Evolutionary conservation across 768 basidiomycete genomes (phyloP), one percentile per base, ranked within the genome.

Genomic region (Tricholoma hemisulphureum): DNA sequence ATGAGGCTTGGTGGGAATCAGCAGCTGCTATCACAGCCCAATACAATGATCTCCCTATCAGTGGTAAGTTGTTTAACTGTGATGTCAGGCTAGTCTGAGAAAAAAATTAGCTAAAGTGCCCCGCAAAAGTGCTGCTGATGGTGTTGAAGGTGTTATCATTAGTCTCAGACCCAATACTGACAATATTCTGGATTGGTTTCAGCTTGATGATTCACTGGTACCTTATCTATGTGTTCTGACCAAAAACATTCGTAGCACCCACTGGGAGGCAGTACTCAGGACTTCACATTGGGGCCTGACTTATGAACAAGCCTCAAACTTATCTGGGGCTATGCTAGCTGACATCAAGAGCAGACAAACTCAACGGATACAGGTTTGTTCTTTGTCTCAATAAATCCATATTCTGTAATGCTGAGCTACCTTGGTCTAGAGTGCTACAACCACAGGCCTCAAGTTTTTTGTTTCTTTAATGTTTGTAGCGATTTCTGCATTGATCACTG

Each of bases 91-190:
- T 51, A 51, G 50, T 51, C 31, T 35, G 29, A 31, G 21, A 32
- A 51, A 51, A 51, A 51, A 26, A 26, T 51, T 34, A 32, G 39
- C 20, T 41, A 41, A 41, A 41, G 28, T 3, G 18, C 37, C 53
- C 13, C 37, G 6, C 13, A 23, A 32, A 35, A 46, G 41, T 13
- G 14, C 37, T 10, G 21, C 41, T 28, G 57, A 53, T 55, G 32
- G 45, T 16, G 37, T 41, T 26, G 13, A 39, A 18, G 53, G 34
- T 31, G 26, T 43, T 14, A 59, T 59, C 28, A 39, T 59, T 46
- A 37, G 32, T 39, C 53, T 59, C 32, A 46, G 53, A 5, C 45
- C 52, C 20, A 37, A 37, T 16, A 59, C 46, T 6, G 58, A 59
- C 39, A 45, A 20, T n/a, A 14, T 59, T 16, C 26, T 55, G 10